These are phyloP conservation scores for Colletotrichum higginsianum DNA, from an alignment of 2,329 filamentous ascomycete species.

Conservation along the genomic window DNA sequence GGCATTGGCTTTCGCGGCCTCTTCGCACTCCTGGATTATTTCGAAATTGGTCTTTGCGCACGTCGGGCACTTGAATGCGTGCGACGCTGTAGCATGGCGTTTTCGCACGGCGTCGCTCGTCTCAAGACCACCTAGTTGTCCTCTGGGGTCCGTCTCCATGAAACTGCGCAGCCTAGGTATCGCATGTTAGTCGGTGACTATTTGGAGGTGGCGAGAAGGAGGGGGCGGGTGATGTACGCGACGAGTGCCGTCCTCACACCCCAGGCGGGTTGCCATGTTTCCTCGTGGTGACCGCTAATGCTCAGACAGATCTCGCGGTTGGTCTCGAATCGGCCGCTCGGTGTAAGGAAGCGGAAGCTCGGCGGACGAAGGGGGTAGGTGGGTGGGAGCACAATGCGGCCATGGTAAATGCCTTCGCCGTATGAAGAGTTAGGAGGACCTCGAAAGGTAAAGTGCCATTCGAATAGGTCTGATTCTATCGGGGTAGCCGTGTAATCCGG, in stretches of 20 bases:
- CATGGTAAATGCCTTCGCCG: slow-evolving; percentile 90
- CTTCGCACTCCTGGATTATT: slow-evolving; percentile 80
- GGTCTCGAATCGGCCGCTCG: slow-evolving; percentile 92
- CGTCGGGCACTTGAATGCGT: slow-evolving; percentile 75
- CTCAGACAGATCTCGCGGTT: slow-evolving; percentile 97
- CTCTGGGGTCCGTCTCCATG: slow-evolving; percentile 91
- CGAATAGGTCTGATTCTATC: slow-evolving; percentile 91
- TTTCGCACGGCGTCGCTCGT: slow-evolving; percentile 77
- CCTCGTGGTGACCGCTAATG: slow-evolving; percentile 96
- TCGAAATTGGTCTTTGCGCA: slow-evolving; percentile 82
- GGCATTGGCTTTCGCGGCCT: slow-evolving; percentile 61
- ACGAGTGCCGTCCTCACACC: slow-evolving; percentile 91
- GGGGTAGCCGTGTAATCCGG: slow-evolving; percentile 89
- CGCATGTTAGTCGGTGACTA: background rate
- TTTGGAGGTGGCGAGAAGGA: background rate
- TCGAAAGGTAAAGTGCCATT: slow-evolving; percentile 99
- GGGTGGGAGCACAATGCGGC: slow-evolving; percentile 90
- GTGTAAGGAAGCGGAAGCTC: slow-evolving; percentile 95
- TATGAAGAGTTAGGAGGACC: slow-evolving; percentile 89
- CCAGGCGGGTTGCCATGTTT: slow-evolving; percentile 99
- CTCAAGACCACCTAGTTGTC: slow-evolving; percentile 92
- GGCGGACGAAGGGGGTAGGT: slow-evolving; percentile 94
- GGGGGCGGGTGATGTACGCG: slow-evolving; percentile 56
- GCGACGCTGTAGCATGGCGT: slow-evolving; percentile 78
- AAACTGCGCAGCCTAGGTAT: slow-evolving; percentile 78